A percentile compares a stretch with the other conserved stretches of the same genome.
Conservation (phyloP, 2,329 filamentous ascomycete species). For the Xylaria digitata region DNA sequence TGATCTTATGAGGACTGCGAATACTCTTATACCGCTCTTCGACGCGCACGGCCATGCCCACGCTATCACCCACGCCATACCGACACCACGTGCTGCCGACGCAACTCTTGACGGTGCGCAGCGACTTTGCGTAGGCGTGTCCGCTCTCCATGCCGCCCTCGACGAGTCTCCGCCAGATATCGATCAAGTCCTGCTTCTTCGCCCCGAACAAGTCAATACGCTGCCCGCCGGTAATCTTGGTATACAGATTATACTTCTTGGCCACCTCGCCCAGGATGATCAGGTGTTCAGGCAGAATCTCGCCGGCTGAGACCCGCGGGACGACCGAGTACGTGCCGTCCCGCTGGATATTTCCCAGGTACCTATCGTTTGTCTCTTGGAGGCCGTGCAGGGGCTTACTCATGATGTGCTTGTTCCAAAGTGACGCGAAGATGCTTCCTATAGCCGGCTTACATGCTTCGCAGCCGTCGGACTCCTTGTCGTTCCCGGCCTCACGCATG, state of each 20-base stretch:
- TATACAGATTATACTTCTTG: constrained; percentile 85
- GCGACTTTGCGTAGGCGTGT: constrained; percentile 89
- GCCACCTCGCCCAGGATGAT: constrained; percentile 86
- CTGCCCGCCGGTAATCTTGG: constrained; percentile 92
- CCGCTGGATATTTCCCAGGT: constrained; percentile 88
- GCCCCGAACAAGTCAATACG: constrained; percentile 94
- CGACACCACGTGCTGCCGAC: constrained; percentile 93
- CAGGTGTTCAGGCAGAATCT: constrained; percentile 88
- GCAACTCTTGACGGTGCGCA: constrained; percentile 91
- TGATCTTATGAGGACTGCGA: constrained; percentile 89
- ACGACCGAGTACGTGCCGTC: constrained; percentile 93
- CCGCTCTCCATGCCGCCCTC: constrained; percentile 90
- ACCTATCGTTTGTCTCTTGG: constrained; percentile 91
- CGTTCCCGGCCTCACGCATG: constrained; percentile 81
- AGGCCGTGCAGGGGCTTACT: constrained; percentile 76
- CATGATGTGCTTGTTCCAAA: constrained; percentile 88
- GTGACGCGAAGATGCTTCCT: constrained; percentile 80
- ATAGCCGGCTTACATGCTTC: constrained; percentile 88
- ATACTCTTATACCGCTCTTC: constrained; percentile 95
- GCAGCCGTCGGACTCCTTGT: constrained; percentile 79
- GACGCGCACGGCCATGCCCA: constrained; percentile 87
- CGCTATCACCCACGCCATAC: constrained; percentile 88
- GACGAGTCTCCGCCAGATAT: constrained; percentile 84
- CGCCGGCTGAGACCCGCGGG: constrained; percentile 83
- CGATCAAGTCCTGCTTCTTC: constrained; percentile 83